Evolutionary conservation across 352 stramenopile genomes (phyloP), one percentile per base, ranked within the genome.

Genomic region (Phytophthora fragariae): DNA sequence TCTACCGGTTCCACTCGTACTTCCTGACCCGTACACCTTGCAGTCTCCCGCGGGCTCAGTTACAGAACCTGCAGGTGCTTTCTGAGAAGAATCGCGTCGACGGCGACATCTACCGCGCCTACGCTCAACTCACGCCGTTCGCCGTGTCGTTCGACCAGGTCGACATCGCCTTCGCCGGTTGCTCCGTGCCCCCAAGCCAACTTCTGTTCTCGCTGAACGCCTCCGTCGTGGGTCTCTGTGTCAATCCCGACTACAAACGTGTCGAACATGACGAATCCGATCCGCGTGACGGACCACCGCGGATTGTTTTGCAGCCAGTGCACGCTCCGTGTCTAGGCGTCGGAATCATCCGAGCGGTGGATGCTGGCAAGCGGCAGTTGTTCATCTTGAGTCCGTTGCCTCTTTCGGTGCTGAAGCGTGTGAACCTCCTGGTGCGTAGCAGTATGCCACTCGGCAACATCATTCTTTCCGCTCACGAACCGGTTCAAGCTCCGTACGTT

Each of bases 1-100:
- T 89, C 4, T 97, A 94, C 47, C 89, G 90, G 2, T 81, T 90
- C 37, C 86, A 94, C 69, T 85, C 86, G 46, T 97, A 97, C 74
- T 97, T 97, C 66, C 65, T 97, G 10, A 73, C 75, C 19, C 71
- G 73, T 52, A 70, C 68, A 15, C 46, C 19, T 1, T 87, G 78
- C 66, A n/a, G 62, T 15, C 64, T 91, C 5, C 39, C 77, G 12
- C 83, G 85, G 0, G 3, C 63, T 6, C 72, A 79, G 54, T 69
- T 95, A 24, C 86, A 92, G 69, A 92, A 92, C 54, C 73, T 94
- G 17, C 85, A 93, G 56, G 85, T 91, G 24, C 62, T 89, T 1
- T 84, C 86, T 0, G 86, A 94, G 67, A 92, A 92, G 69, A 85
- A 91, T 60, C 88, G 85, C 12, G 31, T 89, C 5, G 84, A 84